Evolutionary conservation across 306 rosid species (phyloP).

Genomic region (Cicer cuneatum): DNA sequence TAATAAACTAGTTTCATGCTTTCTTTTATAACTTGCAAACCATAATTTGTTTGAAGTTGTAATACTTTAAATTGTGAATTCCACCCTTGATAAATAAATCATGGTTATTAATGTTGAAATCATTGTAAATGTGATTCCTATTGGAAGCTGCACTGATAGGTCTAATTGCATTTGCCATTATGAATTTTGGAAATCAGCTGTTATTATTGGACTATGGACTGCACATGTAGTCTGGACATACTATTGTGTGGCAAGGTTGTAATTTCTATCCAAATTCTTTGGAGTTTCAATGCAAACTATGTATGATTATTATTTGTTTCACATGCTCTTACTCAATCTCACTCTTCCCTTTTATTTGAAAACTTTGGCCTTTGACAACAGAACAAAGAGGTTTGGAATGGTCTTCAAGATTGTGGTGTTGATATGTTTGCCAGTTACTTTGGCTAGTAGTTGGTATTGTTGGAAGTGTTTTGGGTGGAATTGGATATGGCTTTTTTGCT

Average conservation of each 20-base stretch:
- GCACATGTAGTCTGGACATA: conserved; percentile 78
- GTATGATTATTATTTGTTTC: conserved; percentile 24
- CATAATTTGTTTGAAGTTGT: background rate
- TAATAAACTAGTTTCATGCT: conserved; percentile 4
- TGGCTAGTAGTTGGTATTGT: conserved; percentile 65
- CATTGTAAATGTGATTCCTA: background rate
- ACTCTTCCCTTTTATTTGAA: background rate
- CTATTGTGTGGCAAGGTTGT: conserved; percentile 70
- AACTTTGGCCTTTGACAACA: conserved; percentile 43
- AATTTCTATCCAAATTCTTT: conserved; percentile 24
- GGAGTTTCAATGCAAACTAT: conserved; percentile 10
- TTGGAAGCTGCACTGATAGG: conserved; percentile 60
- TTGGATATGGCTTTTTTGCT: conserved; percentile 76
- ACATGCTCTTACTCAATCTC: conserved; percentile 10
- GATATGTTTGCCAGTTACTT: conserved; percentile 62
- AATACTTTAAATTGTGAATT: background rate
- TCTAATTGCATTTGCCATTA: conserved; percentile 55
- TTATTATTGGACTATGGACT: conserved; percentile 70
- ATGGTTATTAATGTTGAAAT: conserved; percentile 14
- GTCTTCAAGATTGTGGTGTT: conserved; percentile 62
- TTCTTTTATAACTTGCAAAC: conserved; percentile 31
- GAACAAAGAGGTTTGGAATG: conserved; percentile 75
- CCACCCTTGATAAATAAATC: too few species aligned
- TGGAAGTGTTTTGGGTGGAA: conserved; percentile 76
- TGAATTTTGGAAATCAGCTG: conserved; percentile 66